phyloP scores from a whole-genome alignment of 208 protist genomes.

The Borovskyia barvae region DNA sequence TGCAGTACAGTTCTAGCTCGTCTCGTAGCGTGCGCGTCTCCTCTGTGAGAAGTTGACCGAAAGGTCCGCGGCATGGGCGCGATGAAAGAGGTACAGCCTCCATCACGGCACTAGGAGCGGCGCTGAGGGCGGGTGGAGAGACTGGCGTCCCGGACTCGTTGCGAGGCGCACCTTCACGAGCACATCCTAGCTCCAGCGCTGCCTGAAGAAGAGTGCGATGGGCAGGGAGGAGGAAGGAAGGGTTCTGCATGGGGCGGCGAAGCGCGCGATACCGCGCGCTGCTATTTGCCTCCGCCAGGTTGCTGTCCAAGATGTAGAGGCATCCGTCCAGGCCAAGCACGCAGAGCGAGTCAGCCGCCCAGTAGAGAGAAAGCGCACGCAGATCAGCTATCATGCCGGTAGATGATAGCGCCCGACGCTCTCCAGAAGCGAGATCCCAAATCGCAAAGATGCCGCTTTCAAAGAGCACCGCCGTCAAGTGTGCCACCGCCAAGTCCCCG shows the following conservation, averaged over 20 bases:
- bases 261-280: constrained; percentile 49
- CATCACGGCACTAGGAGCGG: constrained; percentile 41
- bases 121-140: not conserved
- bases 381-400: constrained; percentile 15
- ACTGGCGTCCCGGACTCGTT: not conserved
- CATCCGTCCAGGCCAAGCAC: constrained; percentile 51
- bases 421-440: constrained; percentile 52
- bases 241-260: constrained; percentile 65
- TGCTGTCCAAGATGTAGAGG: constrained; percentile 54
- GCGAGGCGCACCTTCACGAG: not conserved
- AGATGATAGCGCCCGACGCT: constrained; percentile 45
- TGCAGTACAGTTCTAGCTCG: constrained; percentile 72
- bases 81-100: constrained; percentile 21
- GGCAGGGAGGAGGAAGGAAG: constrained; percentile 69
- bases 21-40: constrained; percentile 42
- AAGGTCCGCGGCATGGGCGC: constrained; percentile 71
- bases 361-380: constrained; percentile 32
- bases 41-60: constrained; percentile 69
- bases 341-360: constrained; percentile 47
- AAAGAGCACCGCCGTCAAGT: constrained; percentile 30
- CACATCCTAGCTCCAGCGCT: constrained; percentile 22
- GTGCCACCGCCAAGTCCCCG: not conserved
- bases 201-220: constrained; percentile 75
- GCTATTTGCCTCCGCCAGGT: constrained; percentile 61
- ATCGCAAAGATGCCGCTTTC: constrained; percentile 51